These are phyloP conservation scores for Flaveria ramosissima DNA, from an alignment of 129 eudicot species.

Conservation along the genomic window DNA sequence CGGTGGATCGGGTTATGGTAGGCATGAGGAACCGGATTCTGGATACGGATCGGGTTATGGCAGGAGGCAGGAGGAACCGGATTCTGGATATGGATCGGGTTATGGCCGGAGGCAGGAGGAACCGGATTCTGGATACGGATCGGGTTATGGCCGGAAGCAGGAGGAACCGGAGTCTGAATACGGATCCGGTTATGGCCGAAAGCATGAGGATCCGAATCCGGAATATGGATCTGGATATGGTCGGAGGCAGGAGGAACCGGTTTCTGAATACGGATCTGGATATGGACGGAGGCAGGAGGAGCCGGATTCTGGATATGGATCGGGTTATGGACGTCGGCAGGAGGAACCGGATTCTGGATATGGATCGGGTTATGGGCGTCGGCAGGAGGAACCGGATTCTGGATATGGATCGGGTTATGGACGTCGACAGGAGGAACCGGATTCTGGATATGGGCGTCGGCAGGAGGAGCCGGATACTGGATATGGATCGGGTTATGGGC, in stretches of 20 bases:
- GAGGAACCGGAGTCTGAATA: conserved; percentile 33
- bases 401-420: too few species aligned
- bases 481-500: conserved; percentile 38
- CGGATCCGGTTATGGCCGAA: conserved; percentile 23
- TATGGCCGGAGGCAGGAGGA: conserved; percentile 43
- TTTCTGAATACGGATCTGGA: conserved; percentile 52
- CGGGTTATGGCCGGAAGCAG: conserved; percentile 33
- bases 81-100: conserved; percentile 52
- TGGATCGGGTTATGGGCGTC: conserved; percentile 39
- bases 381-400: background rate
- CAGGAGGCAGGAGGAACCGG: conserved; percentile 18
- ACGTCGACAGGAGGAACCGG: background rate
- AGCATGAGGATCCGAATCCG: background rate
- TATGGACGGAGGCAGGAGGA: conserved; percentile 39
- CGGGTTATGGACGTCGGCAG: conserved; percentile 50
- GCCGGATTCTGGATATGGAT: conserved; percentile 42
- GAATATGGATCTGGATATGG: conserved; percentile 44
- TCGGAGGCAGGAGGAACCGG: background rate
- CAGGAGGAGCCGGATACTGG: conserved; percentile 34
- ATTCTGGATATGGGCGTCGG: conserved; percentile 47
- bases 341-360: conserved; percentile 33
- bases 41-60: conserved; percentile 64
- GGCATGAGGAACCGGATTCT: conserved; percentile 29
- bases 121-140: conserved; percentile 26
- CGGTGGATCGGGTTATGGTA: conserved; percentile 45